phyloP scores from a whole-genome alignment of 1,284 basidiomycete species.

The Heterobasidion occidentale region DNA sequence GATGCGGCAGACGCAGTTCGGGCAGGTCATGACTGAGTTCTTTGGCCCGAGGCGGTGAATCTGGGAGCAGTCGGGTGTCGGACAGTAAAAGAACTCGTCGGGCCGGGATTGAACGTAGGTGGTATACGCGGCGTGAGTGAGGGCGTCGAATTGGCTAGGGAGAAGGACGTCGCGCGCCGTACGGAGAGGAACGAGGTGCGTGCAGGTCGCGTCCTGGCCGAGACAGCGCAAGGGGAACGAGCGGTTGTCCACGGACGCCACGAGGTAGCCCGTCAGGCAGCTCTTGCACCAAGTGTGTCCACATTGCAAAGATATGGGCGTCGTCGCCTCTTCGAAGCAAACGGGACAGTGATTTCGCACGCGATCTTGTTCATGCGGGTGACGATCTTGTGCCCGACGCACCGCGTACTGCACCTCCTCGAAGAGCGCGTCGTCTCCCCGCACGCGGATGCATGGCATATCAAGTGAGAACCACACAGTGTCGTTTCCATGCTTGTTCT shows the following conservation, averaged over 20 bases:
- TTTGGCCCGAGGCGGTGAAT: constrained; percentile 48
- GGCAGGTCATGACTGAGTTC: constrained; percentile 55
- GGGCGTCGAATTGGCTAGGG: constrained; percentile 38
- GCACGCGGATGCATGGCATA: constrained; percentile 23
- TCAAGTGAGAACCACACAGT: constrained; percentile 27
- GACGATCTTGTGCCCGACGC: constrained; percentile 23
- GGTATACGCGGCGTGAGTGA: constrained; percentile 50
- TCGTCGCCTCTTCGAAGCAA: constrained; percentile 45
- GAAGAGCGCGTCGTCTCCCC: constrained; percentile 27
- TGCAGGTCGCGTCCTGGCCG: constrained; percentile 49
- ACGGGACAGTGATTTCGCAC: constrained; percentile 41
- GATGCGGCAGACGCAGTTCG: constrained; percentile 59
- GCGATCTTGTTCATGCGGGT: constrained; percentile 11
- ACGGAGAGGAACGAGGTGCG: constrained; percentile 39
- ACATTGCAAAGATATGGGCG: constrained; percentile 47
- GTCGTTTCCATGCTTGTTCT: constrained; percentile 29
- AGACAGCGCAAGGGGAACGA: constrained; percentile 65
- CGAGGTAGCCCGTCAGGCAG: constrained; percentile 51
- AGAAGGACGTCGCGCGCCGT: constrained; percentile 42
- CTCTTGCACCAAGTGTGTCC: constrained; percentile 57
- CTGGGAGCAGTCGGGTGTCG: constrained; percentile 66
- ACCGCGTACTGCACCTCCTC: constrained; percentile 32
- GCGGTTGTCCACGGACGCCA: constrained; percentile 44
- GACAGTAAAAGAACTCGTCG: constrained; percentile 61
- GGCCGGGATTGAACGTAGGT: constrained; percentile 47